These are phyloP conservation scores for Tulasnella calospora DNA, from an alignment of 768 basidiomycete species.

Conservation along the genomic window DNA sequence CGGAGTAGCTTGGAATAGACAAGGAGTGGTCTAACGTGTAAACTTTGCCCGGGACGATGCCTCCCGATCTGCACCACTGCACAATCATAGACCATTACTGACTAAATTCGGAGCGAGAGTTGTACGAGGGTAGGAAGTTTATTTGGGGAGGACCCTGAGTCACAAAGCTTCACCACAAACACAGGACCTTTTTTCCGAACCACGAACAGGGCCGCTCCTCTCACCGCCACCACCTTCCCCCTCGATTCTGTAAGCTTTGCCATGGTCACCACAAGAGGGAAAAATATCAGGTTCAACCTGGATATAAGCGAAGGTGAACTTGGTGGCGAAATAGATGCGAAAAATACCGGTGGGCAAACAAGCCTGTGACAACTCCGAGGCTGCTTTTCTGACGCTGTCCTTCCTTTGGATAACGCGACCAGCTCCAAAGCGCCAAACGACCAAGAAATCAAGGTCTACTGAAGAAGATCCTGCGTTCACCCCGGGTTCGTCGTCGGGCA, in stretches of 20 bases:
- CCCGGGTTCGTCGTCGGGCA: neutral
- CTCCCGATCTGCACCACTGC: too few species aligned
- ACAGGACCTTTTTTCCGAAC: too few species aligned
- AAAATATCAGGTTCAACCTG: neutral
- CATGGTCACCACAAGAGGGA: neutral
- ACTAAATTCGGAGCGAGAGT: too few species aligned
- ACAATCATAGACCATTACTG: too few species aligned
- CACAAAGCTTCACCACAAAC: too few species aligned
- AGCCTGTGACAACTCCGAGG: neutral
- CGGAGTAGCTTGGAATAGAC: too few species aligned
- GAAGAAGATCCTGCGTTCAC: neutral
- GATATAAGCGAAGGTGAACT: neutral
- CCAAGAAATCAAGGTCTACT: neutral
- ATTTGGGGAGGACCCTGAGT: too few species aligned
- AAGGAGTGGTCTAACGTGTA: too few species aligned
- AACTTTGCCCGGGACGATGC: too few species aligned
- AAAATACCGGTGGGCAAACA: neutral
- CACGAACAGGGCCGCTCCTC: neutral
- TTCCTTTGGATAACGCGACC: neutral
- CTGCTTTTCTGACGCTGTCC: neutral
- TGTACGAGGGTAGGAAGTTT: too few species aligned
- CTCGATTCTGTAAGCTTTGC: neutral
- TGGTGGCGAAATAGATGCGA: neutral
- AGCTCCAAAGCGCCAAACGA: neutral
- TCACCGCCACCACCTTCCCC: neutral